These are phyloP conservation scores for Chlorella vulgaris DNA, from an alignment of 139 green algal genomes.

Conservation along the genomic window DNA sequence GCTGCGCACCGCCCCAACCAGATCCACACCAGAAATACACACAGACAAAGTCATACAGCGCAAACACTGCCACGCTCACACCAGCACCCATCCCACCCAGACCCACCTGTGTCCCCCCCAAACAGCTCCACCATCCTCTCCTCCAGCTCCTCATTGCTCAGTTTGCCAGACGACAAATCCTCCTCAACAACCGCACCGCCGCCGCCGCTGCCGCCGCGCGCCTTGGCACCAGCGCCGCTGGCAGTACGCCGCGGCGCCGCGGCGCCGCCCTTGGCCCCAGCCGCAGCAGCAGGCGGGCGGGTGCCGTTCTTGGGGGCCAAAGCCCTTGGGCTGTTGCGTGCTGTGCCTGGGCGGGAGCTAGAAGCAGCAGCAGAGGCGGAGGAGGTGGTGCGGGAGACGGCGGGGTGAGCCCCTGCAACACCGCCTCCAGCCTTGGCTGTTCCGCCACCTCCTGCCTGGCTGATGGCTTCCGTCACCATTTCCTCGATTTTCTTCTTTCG, in stretches of 20 bases:
- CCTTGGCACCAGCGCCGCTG: neutral
- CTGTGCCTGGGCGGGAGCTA: neutral
- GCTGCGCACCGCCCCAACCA: too few species aligned
- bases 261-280: neutral
- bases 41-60: too few species aligned
- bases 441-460: slow-evolving; percentile 5
- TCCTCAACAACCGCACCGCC: slow-evolving; percentile 7
- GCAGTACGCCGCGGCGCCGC: neutral
- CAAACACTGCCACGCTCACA: neutral
- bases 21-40: too few species aligned
- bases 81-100: neutral
- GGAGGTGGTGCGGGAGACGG: neutral
- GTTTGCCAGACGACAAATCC: slow-evolving; percentile 8
- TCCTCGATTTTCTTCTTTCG: slow-evolving; percentile 83
- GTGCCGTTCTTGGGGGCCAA: slow-evolving; percentile 30
- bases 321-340: slow-evolving; percentile 17
- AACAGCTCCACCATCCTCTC: slow-evolving; percentile 22
- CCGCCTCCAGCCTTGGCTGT: neutral
- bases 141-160: slow-evolving; percentile 32
- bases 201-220: neutral
- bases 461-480: slow-evolving; percentile 58
- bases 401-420: neutral
- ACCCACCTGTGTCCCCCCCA: slow-evolving; percentile 17
- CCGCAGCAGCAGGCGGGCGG: neutral
- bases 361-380: neutral